Evolutionary conservation across 495 filamentous ascomycete genomes (phyloP), one percentile per base, ranked within the genome.

Genomic region (Echria macrotheca): DNA sequence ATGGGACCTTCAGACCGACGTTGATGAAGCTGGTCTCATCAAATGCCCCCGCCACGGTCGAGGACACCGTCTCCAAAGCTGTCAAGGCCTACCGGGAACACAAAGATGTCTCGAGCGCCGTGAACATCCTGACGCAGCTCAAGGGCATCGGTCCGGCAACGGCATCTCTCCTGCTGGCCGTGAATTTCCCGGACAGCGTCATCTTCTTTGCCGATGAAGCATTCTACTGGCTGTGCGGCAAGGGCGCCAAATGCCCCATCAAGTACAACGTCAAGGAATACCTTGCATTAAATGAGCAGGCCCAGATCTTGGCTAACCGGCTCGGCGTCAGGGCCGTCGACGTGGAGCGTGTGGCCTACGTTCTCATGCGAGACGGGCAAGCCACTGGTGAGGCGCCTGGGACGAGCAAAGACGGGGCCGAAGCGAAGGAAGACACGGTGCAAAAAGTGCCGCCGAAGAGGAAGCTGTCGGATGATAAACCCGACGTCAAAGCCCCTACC

Each of bases 181-280:
- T 82, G 3, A 72, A 74, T 44, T 76, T 82, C n/a, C 66, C 73
- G 0, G 58, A 69, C 0, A 66, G 74, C 15, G 70, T 83, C 9
- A 79, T 86, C 1, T 91, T 89, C 63, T 90, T 86, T 66, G 84
- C 82, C 22, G 86, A 91, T 54, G 85, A 90, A 67, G 69, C 80
- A 17, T 89, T 78, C 60, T 71, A 80, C 48, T 90, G 83, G 83
- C 56, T 85, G 11, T 77, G 72, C 61, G 58, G 57, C 54, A 64
- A 63, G 35, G 78, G 70, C 31, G 67, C 72, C 52, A 64, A 63
- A 47, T 50, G 51, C 0, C 55, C 65, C 18, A 72, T 85, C 56
- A 84, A 83, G 60, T 90, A 90, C 64, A 82, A 73, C 41, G 49
- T 69, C 19, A 73, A 77, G 35, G 85, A 89, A 59, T 90, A 88